Percentiles rank a stretch among this genome's conserved stretches.
Evolutionary conservation across 768 basidiomycete genomes (phyloP).

Genomic region (Tulasnella sp.): DNA sequence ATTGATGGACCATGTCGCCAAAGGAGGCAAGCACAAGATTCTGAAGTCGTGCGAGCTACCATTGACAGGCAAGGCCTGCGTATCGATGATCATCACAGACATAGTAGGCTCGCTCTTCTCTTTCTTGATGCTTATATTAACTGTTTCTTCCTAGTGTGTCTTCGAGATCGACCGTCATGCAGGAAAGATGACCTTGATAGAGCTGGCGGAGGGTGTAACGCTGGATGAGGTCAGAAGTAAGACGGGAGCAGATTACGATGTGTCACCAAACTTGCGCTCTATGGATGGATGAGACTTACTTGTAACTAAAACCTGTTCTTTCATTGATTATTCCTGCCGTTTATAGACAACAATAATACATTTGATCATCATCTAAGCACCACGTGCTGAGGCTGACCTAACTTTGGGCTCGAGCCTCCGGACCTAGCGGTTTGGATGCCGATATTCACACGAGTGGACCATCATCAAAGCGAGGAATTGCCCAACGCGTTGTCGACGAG

Average conservation of each 20-base stretch:
- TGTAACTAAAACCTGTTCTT: background rate
- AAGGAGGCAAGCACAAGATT: slow-evolving; percentile 83
- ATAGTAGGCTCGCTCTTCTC: slow-evolving; percentile 34
- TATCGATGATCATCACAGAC: slow-evolving; percentile 89
- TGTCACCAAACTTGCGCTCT: slow-evolving; percentile 23
- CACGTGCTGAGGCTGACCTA: too few species aligned
- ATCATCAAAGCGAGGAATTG: too few species aligned
- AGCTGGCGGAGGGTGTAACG: slow-evolving; percentile 72
- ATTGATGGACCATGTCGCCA: slow-evolving; percentile 81
- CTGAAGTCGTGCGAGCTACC: slow-evolving; percentile 70
- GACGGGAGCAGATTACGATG: slow-evolving; percentile 68
- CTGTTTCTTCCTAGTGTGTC: slow-evolving; percentile 30
- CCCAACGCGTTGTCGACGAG: too few species aligned
- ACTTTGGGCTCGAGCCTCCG: too few species aligned
- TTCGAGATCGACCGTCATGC: slow-evolving; percentile 73
- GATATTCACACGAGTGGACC: too few species aligned
- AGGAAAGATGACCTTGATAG: slow-evolving; percentile 61
- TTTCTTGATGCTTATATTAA: background rate
- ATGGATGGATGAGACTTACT: slow-evolving; percentile 13
- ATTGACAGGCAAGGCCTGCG: slow-evolving; percentile 74
- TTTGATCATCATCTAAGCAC: too few species aligned
- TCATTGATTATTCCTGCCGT: background rate
- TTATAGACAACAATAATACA: background rate
- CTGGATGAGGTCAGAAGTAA: slow-evolving; percentile 75
- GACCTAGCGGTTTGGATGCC: too few species aligned